Conservation (phyloP, 2,329 filamentous ascomycete genomes). For the Alternaria angustiovoidea region DNA sequence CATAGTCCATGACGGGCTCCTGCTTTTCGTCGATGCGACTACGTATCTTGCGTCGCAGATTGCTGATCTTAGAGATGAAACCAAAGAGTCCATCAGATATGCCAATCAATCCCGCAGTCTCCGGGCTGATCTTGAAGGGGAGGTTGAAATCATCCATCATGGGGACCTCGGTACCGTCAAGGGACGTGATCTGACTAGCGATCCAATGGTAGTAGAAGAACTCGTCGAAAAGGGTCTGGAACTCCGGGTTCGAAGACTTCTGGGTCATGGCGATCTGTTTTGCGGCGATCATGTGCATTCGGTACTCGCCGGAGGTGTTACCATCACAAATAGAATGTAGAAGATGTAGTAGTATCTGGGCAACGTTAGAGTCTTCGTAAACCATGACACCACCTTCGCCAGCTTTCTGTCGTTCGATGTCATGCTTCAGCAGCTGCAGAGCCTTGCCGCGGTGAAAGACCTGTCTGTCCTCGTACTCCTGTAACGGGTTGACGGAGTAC, state of each 20-base stretch:
- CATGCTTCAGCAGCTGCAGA: constrained; percentile 61
- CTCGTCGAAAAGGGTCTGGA: constrained; percentile 74
- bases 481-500: constrained; percentile 60
- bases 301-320: constrained; percentile 72
- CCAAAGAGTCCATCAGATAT: constrained; percentile 83
- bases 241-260: constrained; percentile 70
- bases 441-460: constrained; percentile 47
- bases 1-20: constrained; percentile 76
- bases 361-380: constrained; percentile 66
- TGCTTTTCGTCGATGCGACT: constrained; percentile 67
- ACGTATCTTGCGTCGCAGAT: constrained; percentile 77
- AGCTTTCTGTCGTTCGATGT: constrained; percentile 50
- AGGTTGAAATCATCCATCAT: constrained; percentile 63
- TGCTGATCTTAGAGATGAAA: constrained; percentile 80
- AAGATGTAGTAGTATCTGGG: constrained; percentile 66
- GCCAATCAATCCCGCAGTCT: constrained; percentile 72
- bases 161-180: constrained; percentile 62
- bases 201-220: constrained; percentile 86
- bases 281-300: constrained; percentile 80
- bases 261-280: constrained; percentile 70
- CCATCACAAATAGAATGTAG: constrained; percentile 69
- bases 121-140: constrained; percentile 64
- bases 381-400: constrained; percentile 48
- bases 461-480: constrained; percentile 62
- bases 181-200: constrained; percentile 64